These are phyloP conservation scores for Themeda triandra DNA, from an alignment of 176 grass and related monocot genomes.

Conservation along the genomic window DNA sequence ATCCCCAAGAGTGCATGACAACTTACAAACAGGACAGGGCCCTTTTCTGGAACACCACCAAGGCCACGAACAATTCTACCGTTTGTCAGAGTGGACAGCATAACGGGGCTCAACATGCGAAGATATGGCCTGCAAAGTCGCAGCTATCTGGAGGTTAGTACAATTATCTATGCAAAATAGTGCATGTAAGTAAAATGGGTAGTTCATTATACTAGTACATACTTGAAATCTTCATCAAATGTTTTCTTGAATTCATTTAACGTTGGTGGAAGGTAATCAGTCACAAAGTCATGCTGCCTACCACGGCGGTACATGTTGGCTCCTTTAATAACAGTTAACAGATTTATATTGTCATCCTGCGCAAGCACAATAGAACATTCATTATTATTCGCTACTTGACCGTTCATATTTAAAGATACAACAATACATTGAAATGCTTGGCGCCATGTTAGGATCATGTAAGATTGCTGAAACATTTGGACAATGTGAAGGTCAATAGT, in stretches of 20 bases:
- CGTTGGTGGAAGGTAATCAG: conserved; percentile 72
- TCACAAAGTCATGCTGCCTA: conserved; percentile 46
- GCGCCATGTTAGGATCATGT: not conserved
- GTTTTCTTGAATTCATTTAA: conserved; percentile 70
- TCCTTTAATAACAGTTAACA: conserved; percentile 70
- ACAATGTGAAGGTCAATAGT: not conserved
- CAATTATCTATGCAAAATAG: not conserved
- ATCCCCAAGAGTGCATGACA: conserved; percentile 72
- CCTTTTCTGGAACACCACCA: conserved; percentile 61
- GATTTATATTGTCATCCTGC: conserved; percentile 78
- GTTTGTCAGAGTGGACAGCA: conserved; percentile 64
- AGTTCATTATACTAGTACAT: not conserved
- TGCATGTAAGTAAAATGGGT: not conserved
- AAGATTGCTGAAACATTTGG: not conserved
- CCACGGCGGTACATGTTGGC: conserved; percentile 58
- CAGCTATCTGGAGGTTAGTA: not conserved
- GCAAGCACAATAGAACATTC: not conserved
- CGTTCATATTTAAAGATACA: not conserved
- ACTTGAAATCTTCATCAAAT: conserved; percentile 58
- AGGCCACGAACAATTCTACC: conserved; percentile 73
- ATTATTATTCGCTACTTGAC: not conserved
- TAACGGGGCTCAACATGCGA: conserved; percentile 52
- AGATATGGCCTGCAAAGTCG: conserved; percentile 51
- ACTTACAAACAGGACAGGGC: conserved; percentile 73
- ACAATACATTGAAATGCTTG: not conserved